Percentiles rank a stretch among this genome's conserved stretches.
These are phyloP conservation scores for Hypoxylon intermedium DNA, from an alignment of 495 filamentous ascomycete species.

Conservation along the genomic window DNA sequence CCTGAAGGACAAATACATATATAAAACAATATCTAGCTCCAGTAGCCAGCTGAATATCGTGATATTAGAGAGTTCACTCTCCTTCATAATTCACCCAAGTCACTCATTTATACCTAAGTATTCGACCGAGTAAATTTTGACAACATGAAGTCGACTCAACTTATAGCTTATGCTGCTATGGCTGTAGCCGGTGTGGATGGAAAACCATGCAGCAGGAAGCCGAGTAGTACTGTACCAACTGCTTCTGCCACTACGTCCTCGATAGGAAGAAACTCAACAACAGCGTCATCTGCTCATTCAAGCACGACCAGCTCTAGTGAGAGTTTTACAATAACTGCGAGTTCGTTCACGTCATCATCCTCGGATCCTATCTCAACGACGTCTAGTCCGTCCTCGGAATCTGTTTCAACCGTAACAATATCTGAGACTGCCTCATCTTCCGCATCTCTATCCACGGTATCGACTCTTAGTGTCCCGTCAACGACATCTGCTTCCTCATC, in stretches of 20 bases:
- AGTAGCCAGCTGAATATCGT: no score
- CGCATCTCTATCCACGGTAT: background rate
- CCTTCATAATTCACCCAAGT: background rate
- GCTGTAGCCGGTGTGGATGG: background rate
- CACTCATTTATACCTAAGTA: background rate
- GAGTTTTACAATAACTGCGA: background rate
- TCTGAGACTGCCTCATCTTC: background rate
- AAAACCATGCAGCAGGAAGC: background rate
- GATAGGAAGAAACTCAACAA: background rate
- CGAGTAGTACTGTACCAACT: background rate
- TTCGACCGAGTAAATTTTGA: no score
- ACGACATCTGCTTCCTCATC: background rate
- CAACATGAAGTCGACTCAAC: background rate
- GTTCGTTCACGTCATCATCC: background rate
- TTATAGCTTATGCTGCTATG: background rate
- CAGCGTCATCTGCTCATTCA: background rate
- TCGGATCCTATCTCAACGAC: background rate
- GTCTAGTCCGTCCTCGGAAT: background rate
- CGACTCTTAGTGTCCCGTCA: background rate
- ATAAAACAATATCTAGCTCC: no score
- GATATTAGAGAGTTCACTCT: no score
- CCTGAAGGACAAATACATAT: background rate
- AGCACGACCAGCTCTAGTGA: background rate
- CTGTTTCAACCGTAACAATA: background rate
- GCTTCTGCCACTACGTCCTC: background rate